Base-by-base conservation (phyloP, 148 eudicot genomes). In the Selenicereus undatus region DNA sequence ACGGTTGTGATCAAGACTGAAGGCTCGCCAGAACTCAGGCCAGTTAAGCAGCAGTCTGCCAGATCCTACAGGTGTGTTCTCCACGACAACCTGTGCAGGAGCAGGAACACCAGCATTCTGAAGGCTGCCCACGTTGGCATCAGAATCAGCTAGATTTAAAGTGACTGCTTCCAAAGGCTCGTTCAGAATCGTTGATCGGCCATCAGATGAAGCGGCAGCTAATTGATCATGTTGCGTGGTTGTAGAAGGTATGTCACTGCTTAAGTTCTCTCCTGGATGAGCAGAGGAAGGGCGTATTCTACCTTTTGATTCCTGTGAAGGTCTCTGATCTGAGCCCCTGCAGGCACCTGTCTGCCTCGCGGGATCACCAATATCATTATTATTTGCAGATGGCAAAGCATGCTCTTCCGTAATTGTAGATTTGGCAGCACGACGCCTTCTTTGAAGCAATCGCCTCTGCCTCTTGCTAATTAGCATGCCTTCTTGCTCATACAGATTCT, bases 11-110 rank as follows among this genome's bases (percentile, higher is more conserved):
- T 96, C 99, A 71, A 93, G 94, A 84, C 92, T 89, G 81, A 96
- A 96, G 65, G 97, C 99, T 78, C 99, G 93, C 99, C 99, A 96
- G 86, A 96, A 96, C 86, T 91, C 97, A 78, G 93, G 91, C 99
- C 99, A 96, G 89, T 96, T 96, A 81, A 94, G 94, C 69, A 96
- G 90, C 80, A 96, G 85, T 86, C 98, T 88, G 65, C 99, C 99
- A 48, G 97, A 96, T 66, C 99, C 99, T 29, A 96, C 99, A 26
- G 92, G 90, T 71, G 94, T 92, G 62, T 90, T 85, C 84, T 96
- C 99, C 82, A 91, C 91, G 52, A 96, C 97, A 84, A 96, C 94
- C 89, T 96, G 99, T 58, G 99, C 99, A 78, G 99, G 99, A 81
- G 95, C 98, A 80, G 94, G 94, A 75, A 86, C 79, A 60, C 87